These are phyloP conservation scores for Chlorella sp. DNA, from an alignment of 139 green algal genomes.

Conservation along the genomic window DNA sequence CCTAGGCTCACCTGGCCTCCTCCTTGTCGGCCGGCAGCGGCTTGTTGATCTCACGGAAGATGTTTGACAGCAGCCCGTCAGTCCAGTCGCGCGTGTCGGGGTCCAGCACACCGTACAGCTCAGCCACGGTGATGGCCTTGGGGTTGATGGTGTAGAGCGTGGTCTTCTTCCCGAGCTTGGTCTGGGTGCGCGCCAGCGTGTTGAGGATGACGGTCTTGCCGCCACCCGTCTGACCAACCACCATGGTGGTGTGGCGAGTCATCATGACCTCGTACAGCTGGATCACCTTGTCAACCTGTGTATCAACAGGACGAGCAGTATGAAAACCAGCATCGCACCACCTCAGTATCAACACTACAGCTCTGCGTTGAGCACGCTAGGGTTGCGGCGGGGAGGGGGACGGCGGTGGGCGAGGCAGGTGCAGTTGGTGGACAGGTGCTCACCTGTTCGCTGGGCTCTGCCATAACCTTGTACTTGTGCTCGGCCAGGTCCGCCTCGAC, in stretches of 20 bases:
- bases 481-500: conserved; percentile 75
- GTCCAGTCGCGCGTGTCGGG: conserved; percentile 81
- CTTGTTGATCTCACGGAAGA: conserved; percentile 75
- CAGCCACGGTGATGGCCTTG: conserved; percentile 59
- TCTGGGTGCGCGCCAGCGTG: conserved; percentile 64
- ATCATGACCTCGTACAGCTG: conserved; percentile 86
- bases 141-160: conserved; percentile 73
- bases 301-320: no score
- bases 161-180: conserved; percentile 70
- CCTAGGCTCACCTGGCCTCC: conserved; percentile 23
- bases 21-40: conserved; percentile 53
- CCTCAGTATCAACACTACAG: no score
- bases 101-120: conserved; percentile 78
- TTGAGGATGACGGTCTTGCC: conserved; percentile 86
- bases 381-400: background rate
- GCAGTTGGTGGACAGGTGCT: no score
- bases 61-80: conserved; percentile 74
- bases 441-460: conserved; percentile 46
- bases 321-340: no score
- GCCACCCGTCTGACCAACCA: conserved; percentile 78
- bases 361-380: conserved; percentile 6
- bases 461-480: conserved; percentile 61
- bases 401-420: background rate
- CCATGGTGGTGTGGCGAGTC: conserved; percentile 82
- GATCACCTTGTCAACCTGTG: conserved; percentile 76